Conservation (phyloP, 805 yeast genomes). For the Schwanniomyces yamadae region DNA sequence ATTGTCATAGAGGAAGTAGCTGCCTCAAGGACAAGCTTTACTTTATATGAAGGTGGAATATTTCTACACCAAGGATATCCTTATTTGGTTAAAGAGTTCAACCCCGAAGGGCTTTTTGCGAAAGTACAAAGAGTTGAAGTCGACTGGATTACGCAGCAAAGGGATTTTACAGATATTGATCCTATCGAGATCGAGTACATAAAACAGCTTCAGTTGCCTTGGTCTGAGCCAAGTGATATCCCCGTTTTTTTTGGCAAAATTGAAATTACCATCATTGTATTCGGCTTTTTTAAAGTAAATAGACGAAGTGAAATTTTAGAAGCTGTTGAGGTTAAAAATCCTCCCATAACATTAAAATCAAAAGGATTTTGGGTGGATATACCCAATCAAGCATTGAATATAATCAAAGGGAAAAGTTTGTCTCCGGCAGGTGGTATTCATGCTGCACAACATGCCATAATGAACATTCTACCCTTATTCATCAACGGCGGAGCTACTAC, state of each 20-base stretch:
- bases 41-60: conserved; percentile 89
- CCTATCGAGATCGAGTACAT: conserved; percentile 71
- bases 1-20: conserved; percentile 86
- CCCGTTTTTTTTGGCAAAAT: conserved; percentile 79
- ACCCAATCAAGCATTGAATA: conserved; percentile 60
- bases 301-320: conserved; percentile 77
- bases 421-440: conserved; percentile 91
- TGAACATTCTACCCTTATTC: conserved; percentile 73
- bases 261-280: conserved; percentile 70
- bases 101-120: conserved; percentile 75
- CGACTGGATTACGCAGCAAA: conserved; percentile 88
- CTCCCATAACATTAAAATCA: conserved; percentile 67
- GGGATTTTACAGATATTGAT: conserved; percentile 93
- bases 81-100: conserved; percentile 80
- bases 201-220: conserved; percentile 48
- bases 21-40: conserved; percentile 83
- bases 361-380: conserved; percentile 94
- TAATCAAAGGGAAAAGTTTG: conserved; percentile 55
- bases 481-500: conserved; percentile 66
- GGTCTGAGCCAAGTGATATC: conserved; percentile 26
- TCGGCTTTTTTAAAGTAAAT: conserved; percentile 90
- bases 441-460: conserved; percentile 89
- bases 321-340: conserved; percentile 88
- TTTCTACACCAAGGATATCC: conserved; percentile 93
- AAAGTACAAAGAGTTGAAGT: conserved; percentile 86